Conservation (phyloP, 768 basidiomycete genomes). For the Podaxis pistillaris region DNA sequence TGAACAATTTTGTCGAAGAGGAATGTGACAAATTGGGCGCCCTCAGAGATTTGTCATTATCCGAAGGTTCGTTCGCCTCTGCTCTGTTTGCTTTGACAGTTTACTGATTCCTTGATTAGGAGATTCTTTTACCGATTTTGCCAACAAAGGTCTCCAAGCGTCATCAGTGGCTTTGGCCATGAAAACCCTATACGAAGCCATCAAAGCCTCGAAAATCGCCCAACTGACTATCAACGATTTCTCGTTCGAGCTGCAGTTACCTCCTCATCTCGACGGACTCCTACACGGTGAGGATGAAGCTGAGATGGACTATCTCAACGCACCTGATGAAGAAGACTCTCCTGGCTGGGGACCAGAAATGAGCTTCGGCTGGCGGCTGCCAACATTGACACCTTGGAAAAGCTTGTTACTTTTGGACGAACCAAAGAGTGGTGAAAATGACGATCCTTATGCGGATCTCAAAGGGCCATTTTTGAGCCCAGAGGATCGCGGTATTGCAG, state of each 20-base stretch:
- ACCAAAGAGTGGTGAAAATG: slow-evolving; percentile 44
- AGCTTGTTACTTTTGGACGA: slow-evolving; percentile 73
- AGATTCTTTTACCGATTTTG: slow-evolving; percentile 55
- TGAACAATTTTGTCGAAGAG: slow-evolving; percentile 80
- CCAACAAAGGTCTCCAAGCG: slow-evolving; percentile 53
- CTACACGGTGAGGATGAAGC: slow-evolving; percentile 64
- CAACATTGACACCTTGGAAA: slow-evolving; percentile 87
- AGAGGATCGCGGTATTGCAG: slow-evolving; percentile 66
- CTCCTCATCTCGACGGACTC: slow-evolving; percentile 72
- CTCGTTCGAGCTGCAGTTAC: slow-evolving; percentile 83
- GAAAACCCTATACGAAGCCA: slow-evolving; percentile 73
- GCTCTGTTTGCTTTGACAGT: slow-evolving; percentile 12
- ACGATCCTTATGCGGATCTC: slow-evolving; percentile 55
- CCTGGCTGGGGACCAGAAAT: slow-evolving; percentile 68
- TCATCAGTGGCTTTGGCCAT: slow-evolving; percentile 81
- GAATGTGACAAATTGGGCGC: slow-evolving; percentile 73
- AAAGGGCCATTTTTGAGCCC: slow-evolving; percentile 56
- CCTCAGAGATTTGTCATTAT: slow-evolving; percentile 68
- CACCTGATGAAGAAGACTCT: slow-evolving; percentile 49
- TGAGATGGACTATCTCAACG: slow-evolving; percentile 48
- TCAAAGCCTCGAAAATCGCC: slow-evolving; percentile 75
- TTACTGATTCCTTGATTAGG: slow-evolving; percentile 35
- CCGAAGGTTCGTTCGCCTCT: slow-evolving; percentile 47
- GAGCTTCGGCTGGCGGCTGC: slow-evolving; percentile 70
- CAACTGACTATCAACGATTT: slow-evolving; percentile 77